Conservation (phyloP, 768 basidiomycete species). For the Collybia sp. region DNA sequence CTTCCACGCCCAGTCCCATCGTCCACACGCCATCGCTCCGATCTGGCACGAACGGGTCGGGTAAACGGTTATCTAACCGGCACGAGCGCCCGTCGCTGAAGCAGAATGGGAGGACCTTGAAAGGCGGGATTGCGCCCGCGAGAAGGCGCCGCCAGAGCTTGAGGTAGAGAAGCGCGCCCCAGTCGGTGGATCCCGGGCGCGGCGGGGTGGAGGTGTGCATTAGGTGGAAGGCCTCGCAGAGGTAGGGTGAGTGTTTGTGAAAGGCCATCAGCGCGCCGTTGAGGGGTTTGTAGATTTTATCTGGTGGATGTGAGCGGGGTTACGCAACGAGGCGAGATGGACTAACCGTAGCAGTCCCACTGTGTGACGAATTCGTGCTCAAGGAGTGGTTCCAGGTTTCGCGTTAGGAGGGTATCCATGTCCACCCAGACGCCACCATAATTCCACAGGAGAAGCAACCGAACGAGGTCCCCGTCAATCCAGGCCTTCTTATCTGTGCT, state of each 20-base stretch:
- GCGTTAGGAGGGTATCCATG: slow-evolving; percentile 91
- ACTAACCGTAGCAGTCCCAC: slow-evolving; percentile 96
- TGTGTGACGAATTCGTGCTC: slow-evolving; percentile 98
- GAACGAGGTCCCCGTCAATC: slow-evolving; percentile 93
- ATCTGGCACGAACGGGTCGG: slow-evolving; percentile 78
- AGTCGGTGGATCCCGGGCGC: slow-evolving; percentile 78
- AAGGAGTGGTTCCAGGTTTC: slow-evolving; percentile 80
- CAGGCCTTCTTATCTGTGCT: slow-evolving; percentile 78
- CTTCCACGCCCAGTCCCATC: slow-evolving; percentile 54
- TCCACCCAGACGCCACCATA: slow-evolving; percentile 96
- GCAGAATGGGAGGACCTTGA: slow-evolving; percentile 93
- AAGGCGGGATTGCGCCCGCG: slow-evolving; percentile 67
- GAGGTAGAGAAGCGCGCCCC: slow-evolving; percentile 90
- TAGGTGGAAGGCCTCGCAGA: slow-evolving; percentile 94
- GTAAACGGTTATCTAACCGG: slow-evolving; percentile 87
- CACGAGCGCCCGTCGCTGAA: slow-evolving; percentile 91
- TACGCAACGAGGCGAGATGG: not conserved
- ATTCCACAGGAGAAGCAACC: slow-evolving; percentile 83
- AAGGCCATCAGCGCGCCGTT: slow-evolving; percentile 98
- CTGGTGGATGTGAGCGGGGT: slow-evolving; percentile 13
- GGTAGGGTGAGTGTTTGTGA: slow-evolving; percentile 84
- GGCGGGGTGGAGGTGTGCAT: slow-evolving; percentile 77
- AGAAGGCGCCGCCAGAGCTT: slow-evolving; percentile 88
- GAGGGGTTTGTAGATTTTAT: slow-evolving; percentile 51
- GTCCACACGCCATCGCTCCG: slow-evolving; percentile 59